These are phyloP conservation scores for Fragosphaeria purpurea DNA, from an alignment of 2,329 filamentous ascomycete species.

Conservation along the genomic window DNA sequence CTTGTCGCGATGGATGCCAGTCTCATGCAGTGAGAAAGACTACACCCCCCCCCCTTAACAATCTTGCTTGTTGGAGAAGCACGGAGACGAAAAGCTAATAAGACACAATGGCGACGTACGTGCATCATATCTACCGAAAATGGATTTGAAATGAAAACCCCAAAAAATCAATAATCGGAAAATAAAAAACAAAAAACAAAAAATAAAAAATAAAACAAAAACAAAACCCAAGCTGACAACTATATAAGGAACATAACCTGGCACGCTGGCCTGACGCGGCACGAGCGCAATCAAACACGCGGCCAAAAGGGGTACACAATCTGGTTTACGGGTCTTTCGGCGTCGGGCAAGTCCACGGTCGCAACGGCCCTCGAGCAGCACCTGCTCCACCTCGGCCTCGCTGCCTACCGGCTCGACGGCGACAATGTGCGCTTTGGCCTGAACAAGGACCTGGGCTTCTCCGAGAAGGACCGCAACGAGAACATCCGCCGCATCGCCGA, in stretches of 20 bases:
- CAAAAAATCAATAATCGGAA: background rate
- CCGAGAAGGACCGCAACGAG: constrained; percentile 86
- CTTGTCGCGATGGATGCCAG: too few species aligned
- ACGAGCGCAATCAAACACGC: constrained; percentile 64
- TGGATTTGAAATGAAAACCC: background rate
- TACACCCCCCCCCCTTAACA: too few species aligned
- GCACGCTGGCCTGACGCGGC: constrained; percentile 71
- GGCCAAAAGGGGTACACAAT: constrained; percentile 87
- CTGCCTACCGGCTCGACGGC: constrained; percentile 89
- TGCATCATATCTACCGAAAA: background rate
- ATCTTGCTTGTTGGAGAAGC: too few species aligned
- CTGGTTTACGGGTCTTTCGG: constrained; percentile 95
- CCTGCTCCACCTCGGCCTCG: constrained; percentile 72
- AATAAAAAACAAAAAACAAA: background rate
- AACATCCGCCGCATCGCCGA: constrained; percentile 96
- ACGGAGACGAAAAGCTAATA: background rate
- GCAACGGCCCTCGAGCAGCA: constrained; percentile 96
- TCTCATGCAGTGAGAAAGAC: too few species aligned
- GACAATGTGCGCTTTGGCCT: constrained; percentile 98
- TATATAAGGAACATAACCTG: constrained; percentile 72
- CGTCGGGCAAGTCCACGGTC: constrained; percentile 94
- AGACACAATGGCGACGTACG: constrained; percentile 8
- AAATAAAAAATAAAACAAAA: background rate
- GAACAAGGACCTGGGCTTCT: constrained; percentile 96
- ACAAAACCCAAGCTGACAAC: background rate